A percentile compares a stretch with the other conserved stretches of the same genome.
These are phyloP conservation scores for Cercophora samala DNA, from an alignment of 495 filamentous ascomycete genomes.

Conservation along the genomic window DNA sequence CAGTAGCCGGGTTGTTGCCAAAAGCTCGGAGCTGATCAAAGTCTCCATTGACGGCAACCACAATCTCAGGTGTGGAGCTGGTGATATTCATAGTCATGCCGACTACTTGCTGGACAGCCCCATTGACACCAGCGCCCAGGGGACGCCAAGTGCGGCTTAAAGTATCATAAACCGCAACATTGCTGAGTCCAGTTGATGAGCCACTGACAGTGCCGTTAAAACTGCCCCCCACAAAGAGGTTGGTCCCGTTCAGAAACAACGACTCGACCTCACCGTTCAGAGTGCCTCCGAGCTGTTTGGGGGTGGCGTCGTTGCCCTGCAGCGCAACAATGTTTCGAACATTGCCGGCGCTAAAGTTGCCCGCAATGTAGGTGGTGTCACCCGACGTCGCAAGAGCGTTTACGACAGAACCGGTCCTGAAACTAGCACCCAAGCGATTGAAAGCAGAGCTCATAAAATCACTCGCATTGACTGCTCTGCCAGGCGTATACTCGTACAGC, in stretches of 20 bases:
- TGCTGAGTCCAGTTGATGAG: conserved; percentile 57
- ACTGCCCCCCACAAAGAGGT: conserved; percentile 78
- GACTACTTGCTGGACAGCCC: conserved; percentile 68
- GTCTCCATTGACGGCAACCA: conserved; percentile 74
- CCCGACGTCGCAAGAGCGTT: conserved; percentile 57
- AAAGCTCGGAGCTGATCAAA: conserved; percentile 71
- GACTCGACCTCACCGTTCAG: conserved; percentile 75
- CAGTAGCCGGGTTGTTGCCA: conserved; percentile 54
- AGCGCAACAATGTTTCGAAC: conserved; percentile 75
- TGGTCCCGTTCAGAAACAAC: conserved; percentile 60
- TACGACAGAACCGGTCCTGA: conserved; percentile 63
- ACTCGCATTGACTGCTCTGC: conserved; percentile 52
- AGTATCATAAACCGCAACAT: conserved; percentile 73
- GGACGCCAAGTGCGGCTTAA: conserved; percentile 66
- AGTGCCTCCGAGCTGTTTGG: conserved; percentile 63
- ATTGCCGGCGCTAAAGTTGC: conserved; percentile 70
- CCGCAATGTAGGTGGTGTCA: conserved; percentile 68
- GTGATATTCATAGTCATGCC: conserved; percentile 79
- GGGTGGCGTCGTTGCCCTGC: conserved; percentile 56
- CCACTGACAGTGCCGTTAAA: conserved; percentile 73
- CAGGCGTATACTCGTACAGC: conserved; percentile 83
- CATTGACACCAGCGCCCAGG: conserved; percentile 84
- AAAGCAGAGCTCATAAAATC: conserved; percentile 70
- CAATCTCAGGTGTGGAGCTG: conserved; percentile 61
- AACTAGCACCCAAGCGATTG: conserved; percentile 65